These are phyloP conservation scores for Silene coronaria DNA, from an alignment of 179 eudicot genomes.

Conservation along the genomic window DNA sequence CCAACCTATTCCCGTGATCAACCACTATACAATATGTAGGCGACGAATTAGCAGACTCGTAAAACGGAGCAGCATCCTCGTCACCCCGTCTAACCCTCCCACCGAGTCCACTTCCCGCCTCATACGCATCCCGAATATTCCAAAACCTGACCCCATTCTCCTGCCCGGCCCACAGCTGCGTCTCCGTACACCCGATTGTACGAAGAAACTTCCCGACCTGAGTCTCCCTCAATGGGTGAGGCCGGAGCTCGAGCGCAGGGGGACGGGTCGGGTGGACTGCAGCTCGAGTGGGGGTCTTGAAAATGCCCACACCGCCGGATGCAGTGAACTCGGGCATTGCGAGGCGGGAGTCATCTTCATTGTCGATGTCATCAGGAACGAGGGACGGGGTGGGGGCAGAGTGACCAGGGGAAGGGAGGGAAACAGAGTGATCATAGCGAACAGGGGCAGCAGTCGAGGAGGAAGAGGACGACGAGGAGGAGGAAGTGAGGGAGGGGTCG, in stretches of 20 bases:
- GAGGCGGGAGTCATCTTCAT: slow-evolving; percentile 12
- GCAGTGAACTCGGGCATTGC: slow-evolving; percentile 54
- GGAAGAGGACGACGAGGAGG: slow-evolving; percentile 7
- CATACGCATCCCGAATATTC: slow-evolving; percentile 54
- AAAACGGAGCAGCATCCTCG: slow-evolving; percentile 88
- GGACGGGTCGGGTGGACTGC: slow-evolving; percentile 86
- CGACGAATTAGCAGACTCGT: slow-evolving; percentile 58
- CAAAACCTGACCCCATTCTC: slow-evolving; percentile 88
- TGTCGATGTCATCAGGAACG: neutral
- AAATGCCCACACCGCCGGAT: slow-evolving; percentile 47
- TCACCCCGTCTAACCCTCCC: slow-evolving; percentile 77
- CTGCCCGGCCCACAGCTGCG: slow-evolving; percentile 94
- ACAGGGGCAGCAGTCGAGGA: neutral
- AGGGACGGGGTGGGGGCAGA: too few relatives aligned
- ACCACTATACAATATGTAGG: slow-evolving; percentile 67
- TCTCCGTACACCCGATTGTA: slow-evolving; percentile 75
- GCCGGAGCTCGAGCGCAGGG: slow-evolving; percentile 74
- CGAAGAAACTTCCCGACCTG: slow-evolving; percentile 79
- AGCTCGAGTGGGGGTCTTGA: slow-evolving; percentile 58
- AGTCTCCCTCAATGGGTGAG: slow-evolving; percentile 91
- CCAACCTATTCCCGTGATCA: slow-evolving; percentile 64
- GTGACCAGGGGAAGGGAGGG: slow-evolving; percentile 19
- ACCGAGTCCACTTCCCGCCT: slow-evolving; percentile 60
- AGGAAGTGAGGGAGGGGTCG: neutral
- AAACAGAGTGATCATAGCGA: slow-evolving; percentile 33